These are phyloP conservation scores for Fusarium sp. DNA, from an alignment of 2,329 filamentous ascomycete genomes.

Conservation along the genomic window DNA sequence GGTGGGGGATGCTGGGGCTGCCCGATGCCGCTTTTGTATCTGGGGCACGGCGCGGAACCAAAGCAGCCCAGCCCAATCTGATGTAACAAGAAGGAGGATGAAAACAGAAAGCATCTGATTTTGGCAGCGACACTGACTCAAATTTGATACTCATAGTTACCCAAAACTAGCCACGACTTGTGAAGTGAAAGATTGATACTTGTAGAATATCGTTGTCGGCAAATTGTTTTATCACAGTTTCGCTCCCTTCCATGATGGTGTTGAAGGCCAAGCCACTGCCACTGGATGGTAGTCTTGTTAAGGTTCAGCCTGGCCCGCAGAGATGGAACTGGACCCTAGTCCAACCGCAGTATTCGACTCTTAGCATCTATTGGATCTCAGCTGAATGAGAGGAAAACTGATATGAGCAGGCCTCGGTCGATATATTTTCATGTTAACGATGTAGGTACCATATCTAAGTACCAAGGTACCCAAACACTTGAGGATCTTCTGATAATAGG, in stretches of 20 bases:
- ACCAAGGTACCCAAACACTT: background rate
- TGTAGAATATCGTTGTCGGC: background rate
- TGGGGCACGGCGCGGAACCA: constrained; percentile 15
- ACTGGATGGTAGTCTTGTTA: constrained; percentile 1
- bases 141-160: background rate
- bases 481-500: background rate
- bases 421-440: constrained; percentile 3
- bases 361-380: constrained; percentile 16
- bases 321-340: constrained; percentile 14
- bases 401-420: constrained; percentile 9
- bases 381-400: constrained; percentile 10
- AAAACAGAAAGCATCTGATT: constrained; percentile 13
- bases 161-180: background rate
- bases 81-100: constrained; percentile 13
- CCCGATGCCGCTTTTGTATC: constrained; percentile 13
- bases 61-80: constrained; percentile 24
- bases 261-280: background rate
- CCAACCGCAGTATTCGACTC: background rate
- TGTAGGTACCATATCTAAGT: background rate
- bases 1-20: constrained; percentile 31
- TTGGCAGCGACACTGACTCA: background rate
- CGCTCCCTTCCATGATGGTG: background rate
- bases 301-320: constrained; percentile 24
- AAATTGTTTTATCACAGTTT: background rate
- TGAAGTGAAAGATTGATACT: background rate